phyloP scores from a whole-genome alignment of 1,284 basidiomycete genomes.

The Ganoderma resinaceum region DNA sequence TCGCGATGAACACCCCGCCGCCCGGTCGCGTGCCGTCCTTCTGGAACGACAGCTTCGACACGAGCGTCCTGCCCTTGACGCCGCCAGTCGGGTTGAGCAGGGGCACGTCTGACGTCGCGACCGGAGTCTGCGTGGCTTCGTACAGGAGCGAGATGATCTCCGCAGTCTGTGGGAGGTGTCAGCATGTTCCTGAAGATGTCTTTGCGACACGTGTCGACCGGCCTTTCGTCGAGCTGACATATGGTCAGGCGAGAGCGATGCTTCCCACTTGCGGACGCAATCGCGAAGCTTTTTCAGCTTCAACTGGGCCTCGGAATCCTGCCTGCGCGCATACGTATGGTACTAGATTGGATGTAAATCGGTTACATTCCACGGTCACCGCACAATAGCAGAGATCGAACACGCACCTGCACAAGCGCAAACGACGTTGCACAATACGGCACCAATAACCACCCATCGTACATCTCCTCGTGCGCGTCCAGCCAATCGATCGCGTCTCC shows the following conservation, averaged over 20 bases:
- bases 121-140: conserved; percentile 85
- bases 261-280: conserved; percentile 86
- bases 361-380: background rate
- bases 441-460: conserved; percentile 88
- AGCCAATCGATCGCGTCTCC: conserved; percentile 91
- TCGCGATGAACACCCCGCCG: conserved; percentile 84
- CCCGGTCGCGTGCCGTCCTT: conserved; percentile 81
- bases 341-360: conserved; percentile 57
- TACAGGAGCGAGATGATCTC: conserved; percentile 93
- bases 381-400: conserved; percentile 33
- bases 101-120: conserved; percentile 62
- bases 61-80: conserved; percentile 62
- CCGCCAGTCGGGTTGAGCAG: conserved; percentile 78
- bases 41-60: conserved; percentile 70
- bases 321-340: conserved; percentile 89
- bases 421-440: conserved; percentile 91
- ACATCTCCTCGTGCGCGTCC: conserved; percentile 77
- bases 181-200: conserved; percentile 27
- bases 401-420: conserved; percentile 85
- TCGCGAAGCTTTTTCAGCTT: conserved; percentile 84
- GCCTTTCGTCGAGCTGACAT: conserved; percentile 92
- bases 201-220: conserved; percentile 44
- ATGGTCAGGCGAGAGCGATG: conserved; percentile 80
- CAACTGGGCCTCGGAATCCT: conserved; percentile 76
- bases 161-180: conserved; percentile 69